Conservation (phyloP, 2,329 filamentous ascomycete species). For the Thielaviopsis punctulata region DNA sequence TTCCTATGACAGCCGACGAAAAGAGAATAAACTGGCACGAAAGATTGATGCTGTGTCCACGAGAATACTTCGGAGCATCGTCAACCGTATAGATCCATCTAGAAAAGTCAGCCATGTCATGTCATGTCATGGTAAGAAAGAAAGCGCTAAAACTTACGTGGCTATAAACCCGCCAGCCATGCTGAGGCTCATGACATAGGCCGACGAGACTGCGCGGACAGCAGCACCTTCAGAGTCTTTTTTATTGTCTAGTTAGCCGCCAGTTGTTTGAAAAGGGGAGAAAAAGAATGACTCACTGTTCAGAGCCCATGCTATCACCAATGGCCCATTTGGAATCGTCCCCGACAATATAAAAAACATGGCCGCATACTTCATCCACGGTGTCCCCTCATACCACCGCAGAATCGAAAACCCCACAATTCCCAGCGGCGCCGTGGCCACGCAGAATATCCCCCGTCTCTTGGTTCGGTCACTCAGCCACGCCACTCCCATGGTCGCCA, state of each 20-base stretch:
- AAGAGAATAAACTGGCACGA: conserved; percentile 28
- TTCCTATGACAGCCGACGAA: conserved; percentile 28
- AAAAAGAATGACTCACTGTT: conserved; percentile 37
- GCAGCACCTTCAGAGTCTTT: conserved; percentile 35
- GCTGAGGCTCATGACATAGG: conserved; percentile 36
- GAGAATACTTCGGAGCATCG: conserved; percentile 29
- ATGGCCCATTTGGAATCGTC: conserved; percentile 39
- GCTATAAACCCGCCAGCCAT: conserved; percentile 40
- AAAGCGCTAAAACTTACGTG: conserved; percentile 22
- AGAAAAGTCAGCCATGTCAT: conserved; percentile 4
- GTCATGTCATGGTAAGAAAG: neutral
- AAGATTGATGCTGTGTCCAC: conserved; percentile 40
- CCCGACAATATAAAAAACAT: conserved; percentile 38
- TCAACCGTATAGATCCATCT: conserved; percentile 34
- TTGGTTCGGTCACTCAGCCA: conserved; percentile 17
- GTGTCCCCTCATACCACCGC: conserved; percentile 23
- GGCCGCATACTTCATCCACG: conserved; percentile 32
- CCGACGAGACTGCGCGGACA: conserved; percentile 36
- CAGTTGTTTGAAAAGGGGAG: too few species aligned
- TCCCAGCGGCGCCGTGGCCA: conserved; percentile 24
- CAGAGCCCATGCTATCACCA: conserved; percentile 39
- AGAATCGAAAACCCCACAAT: conserved; percentile 35
- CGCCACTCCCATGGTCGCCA: conserved; percentile 20
- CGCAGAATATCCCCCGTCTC: conserved; percentile 25
- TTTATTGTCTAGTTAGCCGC: too few species aligned